phyloP scores from a whole-genome alignment of 805 yeast species.

The Kodamaea laetipori region DNA sequence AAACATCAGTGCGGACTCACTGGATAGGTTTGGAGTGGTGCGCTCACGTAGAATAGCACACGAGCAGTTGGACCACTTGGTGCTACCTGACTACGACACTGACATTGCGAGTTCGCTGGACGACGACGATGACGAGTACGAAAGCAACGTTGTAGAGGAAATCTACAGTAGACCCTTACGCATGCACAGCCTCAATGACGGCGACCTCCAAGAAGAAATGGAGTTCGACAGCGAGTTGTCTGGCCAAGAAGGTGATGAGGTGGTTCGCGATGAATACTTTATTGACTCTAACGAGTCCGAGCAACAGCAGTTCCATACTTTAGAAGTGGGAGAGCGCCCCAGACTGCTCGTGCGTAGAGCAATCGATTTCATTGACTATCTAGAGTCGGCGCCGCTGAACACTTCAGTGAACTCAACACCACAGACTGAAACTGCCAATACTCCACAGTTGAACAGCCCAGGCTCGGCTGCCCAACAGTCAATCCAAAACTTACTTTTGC shows the following conservation, averaged over 20 bases:
- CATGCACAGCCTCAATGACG: conserved; percentile 2
- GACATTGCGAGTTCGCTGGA: conserved; percentile 9
- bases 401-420: background rate
- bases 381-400: conserved; percentile 2
- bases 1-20: conserved; percentile 8
- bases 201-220: conserved; percentile 1
- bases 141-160: conserved; percentile 3
- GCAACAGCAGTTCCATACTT: conserved; percentile 1
- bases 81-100: conserved; percentile 7
- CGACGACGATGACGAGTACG: conserved; percentile 13
- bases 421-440: background rate
- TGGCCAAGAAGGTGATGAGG: conserved; percentile 5
- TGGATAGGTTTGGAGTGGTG: conserved; percentile 2
- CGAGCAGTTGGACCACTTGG: conserved; percentile 3
- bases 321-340: background rate
- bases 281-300: conserved; percentile 2
- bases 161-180: conserved; percentile 3
- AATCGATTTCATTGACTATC: conserved; percentile 14
- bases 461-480: conserved; percentile 6
- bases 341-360: conserved; percentile 12
- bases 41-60: background rate
- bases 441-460: background rate
- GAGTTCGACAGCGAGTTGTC: conserved; percentile 2
- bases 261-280: conserved; percentile 9
- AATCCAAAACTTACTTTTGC: conserved; percentile 26